Evolutionary conservation across 2,329 filamentous ascomycete species (phyloP), one percentile per base, ranked within the genome.

Genomic region (Ustilaginoidea virens): DNA sequence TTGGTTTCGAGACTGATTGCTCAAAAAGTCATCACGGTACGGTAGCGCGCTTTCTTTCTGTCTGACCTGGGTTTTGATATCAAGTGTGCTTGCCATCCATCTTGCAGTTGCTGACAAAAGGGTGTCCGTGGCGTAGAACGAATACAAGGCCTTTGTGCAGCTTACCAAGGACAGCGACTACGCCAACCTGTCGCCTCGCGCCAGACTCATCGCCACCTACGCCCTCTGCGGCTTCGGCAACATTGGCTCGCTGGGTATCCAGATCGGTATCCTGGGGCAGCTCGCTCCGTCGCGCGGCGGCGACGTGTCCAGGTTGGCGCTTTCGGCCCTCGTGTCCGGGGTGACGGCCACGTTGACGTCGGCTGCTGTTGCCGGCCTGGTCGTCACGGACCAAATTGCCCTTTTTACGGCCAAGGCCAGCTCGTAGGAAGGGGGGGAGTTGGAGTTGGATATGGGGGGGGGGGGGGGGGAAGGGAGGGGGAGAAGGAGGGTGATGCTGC

Each of bases 211-310:
- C 45, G 80, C 78, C 25, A 92, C 81, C 28, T 92, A 92, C 47
- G 80, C 80, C 13, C 68, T 86, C 39, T 92, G 82, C 53, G 72
- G 72, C 16, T 83, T 83, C 49, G 85, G 81, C 37, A 92, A 92
- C 59, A 78, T 92, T 41, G 79, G 80, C 30, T 87, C 81, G 17
- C 67, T 92, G 27, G 83, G 83, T 48, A 87, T 83, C 32, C 83
- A 92, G 55, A 90, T 92, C 36, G 83, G 83, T 60, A 81, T 92
- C 33, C 65, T 92, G 29, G 71, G 77, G 4, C 82, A 92, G 56
- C 70, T 92, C 35, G 76, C 80, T 0, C 82, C 83, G 1, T 62
- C 63, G 4, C 71, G 82, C 25, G 66, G 70, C 21, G 80, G 76
- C 33, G 80, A 90, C 41, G 76, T 92, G 8, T 75, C 80, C 4